These are phyloP conservation scores for Ophiosphaerella korrae DNA, from an alignment of 2,329 filamentous ascomycete species.

Conservation along the genomic window DNA sequence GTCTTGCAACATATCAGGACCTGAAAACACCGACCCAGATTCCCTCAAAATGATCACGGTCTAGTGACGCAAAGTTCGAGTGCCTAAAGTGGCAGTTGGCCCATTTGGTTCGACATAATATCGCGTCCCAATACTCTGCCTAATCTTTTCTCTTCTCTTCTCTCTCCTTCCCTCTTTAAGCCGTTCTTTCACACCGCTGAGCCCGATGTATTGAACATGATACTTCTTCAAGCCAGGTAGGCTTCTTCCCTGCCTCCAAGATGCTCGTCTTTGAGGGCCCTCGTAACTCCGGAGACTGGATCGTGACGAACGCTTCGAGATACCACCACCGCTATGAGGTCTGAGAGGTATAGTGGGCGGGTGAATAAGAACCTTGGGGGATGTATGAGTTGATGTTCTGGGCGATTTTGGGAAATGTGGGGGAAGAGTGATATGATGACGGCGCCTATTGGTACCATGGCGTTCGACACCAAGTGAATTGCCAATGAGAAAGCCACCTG, in stretches of 20 bases:
- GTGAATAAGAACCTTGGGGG: constrained; percentile 34
- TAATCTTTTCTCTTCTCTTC: constrained; percentile 58
- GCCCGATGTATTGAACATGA: constrained; percentile 57
- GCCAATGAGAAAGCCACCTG: constrained; percentile 56
- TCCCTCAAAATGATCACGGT: no score
- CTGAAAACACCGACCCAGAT: no score
- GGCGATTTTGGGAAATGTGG: constrained; percentile 19
- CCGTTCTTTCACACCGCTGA: constrained; percentile 56
- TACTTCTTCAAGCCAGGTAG: constrained; percentile 52
- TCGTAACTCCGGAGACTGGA: constrained; percentile 27
- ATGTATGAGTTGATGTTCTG: constrained; percentile 13
- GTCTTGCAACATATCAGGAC: no score
- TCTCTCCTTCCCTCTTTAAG: constrained; percentile 56
- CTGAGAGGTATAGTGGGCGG: constrained; percentile 28
- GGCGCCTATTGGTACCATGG: constrained; percentile 42
- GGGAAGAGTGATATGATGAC: constrained; percentile 34
- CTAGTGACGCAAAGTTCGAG: no score
- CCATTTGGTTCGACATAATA: constrained; percentile 41
- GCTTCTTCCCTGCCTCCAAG: constrained; percentile 38
- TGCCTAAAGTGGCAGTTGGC: not conserved
- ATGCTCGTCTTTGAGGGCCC: constrained; percentile 8
- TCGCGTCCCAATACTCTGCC: constrained; percentile 59
- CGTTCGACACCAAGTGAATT: constrained; percentile 63
- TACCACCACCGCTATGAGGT: constrained; percentile 20
- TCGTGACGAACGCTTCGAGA: constrained; percentile 30